A percentile compares a stretch with the other conserved stretches of the same genome.
Evolutionary conservation across 371 early-diverging fungal genomes (phyloP).

Genomic region (Mortierella sp.): DNA sequence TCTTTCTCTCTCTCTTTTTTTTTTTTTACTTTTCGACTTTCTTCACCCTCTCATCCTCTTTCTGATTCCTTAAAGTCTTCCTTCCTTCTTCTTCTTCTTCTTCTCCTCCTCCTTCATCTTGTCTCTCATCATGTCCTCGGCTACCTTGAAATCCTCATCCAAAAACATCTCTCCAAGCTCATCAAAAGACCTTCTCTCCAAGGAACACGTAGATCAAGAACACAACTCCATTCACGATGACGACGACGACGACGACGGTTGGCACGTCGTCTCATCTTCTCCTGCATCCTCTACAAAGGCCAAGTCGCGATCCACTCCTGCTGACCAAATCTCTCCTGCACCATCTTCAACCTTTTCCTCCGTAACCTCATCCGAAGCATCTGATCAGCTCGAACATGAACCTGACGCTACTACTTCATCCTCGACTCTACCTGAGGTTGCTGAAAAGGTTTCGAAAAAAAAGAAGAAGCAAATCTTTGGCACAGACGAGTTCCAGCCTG

Average conservation of each 20-base stretch:
- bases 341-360: not conserved
- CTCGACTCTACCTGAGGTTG: not conserved
- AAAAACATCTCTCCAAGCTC: not conserved
- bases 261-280: slow-evolving; percentile 54
- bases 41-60: not conserved
- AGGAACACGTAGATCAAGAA: slow-evolving; percentile 13
- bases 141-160: slow-evolving; percentile 2
- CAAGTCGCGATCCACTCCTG: slow-evolving; percentile 9
- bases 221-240: slow-evolving; percentile 42
- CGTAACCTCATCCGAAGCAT: not conserved
- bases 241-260: slow-evolving; percentile 56
- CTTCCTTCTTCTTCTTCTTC: too few species aligned
- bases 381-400: slow-evolving; percentile 7
- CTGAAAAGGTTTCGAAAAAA: slow-evolving; percentile 40
- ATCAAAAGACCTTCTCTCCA: slow-evolving; percentile 2
- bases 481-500: slow-evolving; percentile 56
- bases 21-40: not conserved
- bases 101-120: not conserved
- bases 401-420: not conserved
- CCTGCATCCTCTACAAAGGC: slow-evolving; percentile 25
- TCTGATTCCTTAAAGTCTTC: not conserved
- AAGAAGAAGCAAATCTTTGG: slow-evolving; percentile 57
- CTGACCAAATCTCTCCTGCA: not conserved
- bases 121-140: not conserved
- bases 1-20: not conserved